Evolutionary conservation across 2,329 filamentous ascomycete species (phyloP).

Genomic region (Pseudogymnoascus sp.): DNA sequence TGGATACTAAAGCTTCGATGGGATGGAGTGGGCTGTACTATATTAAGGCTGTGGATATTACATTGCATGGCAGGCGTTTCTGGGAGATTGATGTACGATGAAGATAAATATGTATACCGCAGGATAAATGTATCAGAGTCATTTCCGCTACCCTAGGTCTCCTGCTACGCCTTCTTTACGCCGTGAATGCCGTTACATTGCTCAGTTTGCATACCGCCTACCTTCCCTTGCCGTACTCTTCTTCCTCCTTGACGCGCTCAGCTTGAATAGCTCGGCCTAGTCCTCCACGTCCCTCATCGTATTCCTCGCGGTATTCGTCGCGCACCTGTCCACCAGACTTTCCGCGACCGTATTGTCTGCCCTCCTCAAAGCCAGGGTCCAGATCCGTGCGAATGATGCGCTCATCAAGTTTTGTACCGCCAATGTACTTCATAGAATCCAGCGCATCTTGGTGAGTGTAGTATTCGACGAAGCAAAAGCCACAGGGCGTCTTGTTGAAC

Average conservation of each 20-base stretch:
- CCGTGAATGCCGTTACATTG: conserved; percentile 1
- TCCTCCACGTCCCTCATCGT: conserved; percentile 87
- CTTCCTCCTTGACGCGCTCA: conserved; percentile 50
- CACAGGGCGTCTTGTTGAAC: conserved; percentile 95
- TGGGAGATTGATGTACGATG: conserved; percentile 8
- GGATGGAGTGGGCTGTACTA: conserved; percentile 12
- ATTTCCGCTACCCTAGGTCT: conserved; percentile 5
- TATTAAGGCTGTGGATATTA: conserved; percentile 21
- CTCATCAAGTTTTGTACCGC: conserved; percentile 96
- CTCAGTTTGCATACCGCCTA: conserved; percentile 27
- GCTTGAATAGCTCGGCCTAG: conserved; percentile 71
- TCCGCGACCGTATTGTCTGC: conserved; percentile 88
- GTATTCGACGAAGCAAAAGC: conserved; percentile 99
- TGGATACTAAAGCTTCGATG: conserved; percentile 60
- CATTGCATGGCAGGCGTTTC: conserved; percentile 25
- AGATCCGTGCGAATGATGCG: conserved; percentile 91
- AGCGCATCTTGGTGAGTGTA: conserved; percentile 96
- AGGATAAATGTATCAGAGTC: conserved; percentile 3
- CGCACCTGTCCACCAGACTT: conserved; percentile 95
- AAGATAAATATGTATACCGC: conserved; percentile 6
- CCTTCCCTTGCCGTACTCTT: conserved; percentile 51
- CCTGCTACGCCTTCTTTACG: conserved; percentile 6
- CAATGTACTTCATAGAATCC: conserved; percentile 98
- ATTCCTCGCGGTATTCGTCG: conserved; percentile 96
- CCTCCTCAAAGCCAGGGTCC: conserved; percentile 93